Evolutionary conservation across 129 eudicot species (phyloP).

Genomic region (Lonicera japonica): DNA sequence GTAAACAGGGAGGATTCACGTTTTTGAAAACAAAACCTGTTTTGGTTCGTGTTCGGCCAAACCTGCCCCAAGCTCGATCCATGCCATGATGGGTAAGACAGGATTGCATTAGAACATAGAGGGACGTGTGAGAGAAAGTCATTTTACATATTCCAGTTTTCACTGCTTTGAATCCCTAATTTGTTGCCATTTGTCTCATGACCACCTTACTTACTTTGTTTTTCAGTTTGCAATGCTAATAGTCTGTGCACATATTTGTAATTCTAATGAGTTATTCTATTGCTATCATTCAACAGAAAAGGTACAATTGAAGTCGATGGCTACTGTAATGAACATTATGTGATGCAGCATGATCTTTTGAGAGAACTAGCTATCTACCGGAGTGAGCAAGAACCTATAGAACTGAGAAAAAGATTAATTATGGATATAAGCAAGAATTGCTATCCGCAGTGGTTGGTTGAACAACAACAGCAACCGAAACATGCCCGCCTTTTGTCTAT

Average conservation of each 20-base stretch:
- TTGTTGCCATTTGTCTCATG: too few relatives aligned
- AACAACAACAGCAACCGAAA: conserved; percentile 6
- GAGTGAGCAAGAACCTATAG: conserved; percentile 22
- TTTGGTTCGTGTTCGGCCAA: too few relatives aligned
- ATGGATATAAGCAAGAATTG: conserved; percentile 32
- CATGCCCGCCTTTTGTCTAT: conserved; percentile 1
- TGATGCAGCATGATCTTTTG: conserved; percentile 45
- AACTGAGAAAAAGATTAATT: conserved; percentile 25
- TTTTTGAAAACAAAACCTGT: too few relatives aligned
- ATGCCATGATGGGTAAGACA: too few relatives aligned
- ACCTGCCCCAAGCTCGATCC: too few relatives aligned
- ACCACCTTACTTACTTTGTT: neutral
- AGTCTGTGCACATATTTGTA: neutral
- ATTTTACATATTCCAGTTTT: too few relatives aligned
- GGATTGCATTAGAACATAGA: too few relatives aligned
- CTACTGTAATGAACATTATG: conserved; percentile 38
- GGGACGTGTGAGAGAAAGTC: too few relatives aligned
- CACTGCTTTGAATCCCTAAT: too few relatives aligned
- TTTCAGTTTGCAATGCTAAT: neutral
- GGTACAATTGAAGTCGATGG: conserved; percentile 31
- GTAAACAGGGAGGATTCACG: too few relatives aligned
- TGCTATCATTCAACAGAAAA: conserved; percentile 20
- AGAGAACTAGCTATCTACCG: conserved; percentile 40
- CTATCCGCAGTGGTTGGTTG: conserved; percentile 20
- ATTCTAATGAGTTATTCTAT: neutral